phyloP scores from a whole-genome alignment of 1,284 basidiomycete genomes.

The Cryptococcus amylolentus region DNA sequence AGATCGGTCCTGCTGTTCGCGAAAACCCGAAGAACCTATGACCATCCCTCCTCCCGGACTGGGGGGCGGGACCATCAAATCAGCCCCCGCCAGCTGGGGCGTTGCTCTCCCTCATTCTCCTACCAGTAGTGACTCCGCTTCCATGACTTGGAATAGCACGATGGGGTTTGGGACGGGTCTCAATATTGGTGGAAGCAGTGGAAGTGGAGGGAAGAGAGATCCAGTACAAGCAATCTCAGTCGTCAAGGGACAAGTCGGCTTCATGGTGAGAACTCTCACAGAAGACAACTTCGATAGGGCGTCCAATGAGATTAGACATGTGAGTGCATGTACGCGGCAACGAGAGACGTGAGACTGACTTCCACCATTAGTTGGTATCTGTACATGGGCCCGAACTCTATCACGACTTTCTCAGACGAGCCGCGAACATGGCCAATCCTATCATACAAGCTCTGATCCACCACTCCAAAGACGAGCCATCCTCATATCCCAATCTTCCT shows the following conservation, averaged over 20 bases:
- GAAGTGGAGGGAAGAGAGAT: too few relatives aligned
- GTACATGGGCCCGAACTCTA: constrained; percentile 93
- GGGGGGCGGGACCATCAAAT: constrained; percentile 45
- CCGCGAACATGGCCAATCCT: constrained; percentile 65
- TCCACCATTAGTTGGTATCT: constrained; percentile 69
- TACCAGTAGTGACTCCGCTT: constrained; percentile 6
- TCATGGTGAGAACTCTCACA: constrained; percentile 84
- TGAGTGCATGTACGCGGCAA: constrained; percentile 52
- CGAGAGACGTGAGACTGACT: not conserved
- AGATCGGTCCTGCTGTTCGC: too few relatives aligned
- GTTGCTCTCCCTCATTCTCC: constrained; percentile 8
- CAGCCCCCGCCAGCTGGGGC: constrained; percentile 46
- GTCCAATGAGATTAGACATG: constrained; percentile 83
- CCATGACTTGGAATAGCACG: too few relatives aligned
- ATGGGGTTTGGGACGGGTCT: too few relatives aligned
- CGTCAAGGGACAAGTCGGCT: constrained; percentile 68
- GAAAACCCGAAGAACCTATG: constrained; percentile 14
- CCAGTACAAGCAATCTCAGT: constrained; percentile 22
- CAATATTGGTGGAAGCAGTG: too few relatives aligned
- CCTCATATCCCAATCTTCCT: constrained; percentile 39
- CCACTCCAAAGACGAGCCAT: constrained; percentile 42
- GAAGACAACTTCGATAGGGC: constrained; percentile 93
- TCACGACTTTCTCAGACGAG: constrained; percentile 88
- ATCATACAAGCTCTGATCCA: constrained; percentile 44
- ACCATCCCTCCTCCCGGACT: constrained; percentile 45